Conservation (phyloP, 768 basidiomycete genomes). For the Tulasnella sp. region DNA sequence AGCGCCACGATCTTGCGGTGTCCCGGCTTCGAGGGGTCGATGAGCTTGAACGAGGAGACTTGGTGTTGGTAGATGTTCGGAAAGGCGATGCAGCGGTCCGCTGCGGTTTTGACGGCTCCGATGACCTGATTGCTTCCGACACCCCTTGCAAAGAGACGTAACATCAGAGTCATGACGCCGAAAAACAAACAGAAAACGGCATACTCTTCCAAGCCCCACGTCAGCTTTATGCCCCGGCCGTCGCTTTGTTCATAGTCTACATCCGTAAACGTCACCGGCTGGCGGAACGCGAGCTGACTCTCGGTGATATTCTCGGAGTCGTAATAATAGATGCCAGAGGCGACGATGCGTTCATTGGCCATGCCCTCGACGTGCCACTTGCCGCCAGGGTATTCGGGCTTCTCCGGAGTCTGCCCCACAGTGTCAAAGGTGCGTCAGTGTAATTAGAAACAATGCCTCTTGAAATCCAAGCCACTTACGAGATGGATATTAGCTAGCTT, state of each 20-base stretch:
- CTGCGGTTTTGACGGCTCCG: conserved; percentile 18
- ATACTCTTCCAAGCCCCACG: conserved; percentile 17
- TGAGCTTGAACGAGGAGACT: conserved; percentile 30
- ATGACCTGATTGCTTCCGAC: conserved; percentile 2
- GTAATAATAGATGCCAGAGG: conserved; percentile 38
- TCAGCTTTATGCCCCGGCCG: background rate
- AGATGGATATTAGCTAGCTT: conserved; percentile 46
- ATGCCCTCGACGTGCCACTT: conserved; percentile 50
- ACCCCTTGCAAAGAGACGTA: background rate
- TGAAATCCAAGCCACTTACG: background rate
- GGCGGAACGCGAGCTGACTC: conserved; percentile 25
- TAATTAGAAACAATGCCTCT: background rate
- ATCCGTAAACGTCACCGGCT: background rate
- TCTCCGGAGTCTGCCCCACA: conserved; percentile 43
- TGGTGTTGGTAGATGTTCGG: conserved; percentile 34
- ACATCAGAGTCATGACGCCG: too few species aligned
- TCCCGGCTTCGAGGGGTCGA: conserved; percentile 27
- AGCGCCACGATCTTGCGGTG: conserved; percentile 33
- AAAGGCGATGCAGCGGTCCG: conserved; percentile 33
- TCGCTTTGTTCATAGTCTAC: conserved; percentile 27
- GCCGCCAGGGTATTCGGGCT: conserved; percentile 54
- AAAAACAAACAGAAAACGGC: too few species aligned
- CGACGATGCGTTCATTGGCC: conserved; percentile 43
- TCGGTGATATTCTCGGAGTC: conserved; percentile 31
- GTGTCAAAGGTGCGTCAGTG: background rate